Evolutionary conservation across 75 land plant species (phyloP).

Genomic region (Chamaecyparis obtusa): DNA sequence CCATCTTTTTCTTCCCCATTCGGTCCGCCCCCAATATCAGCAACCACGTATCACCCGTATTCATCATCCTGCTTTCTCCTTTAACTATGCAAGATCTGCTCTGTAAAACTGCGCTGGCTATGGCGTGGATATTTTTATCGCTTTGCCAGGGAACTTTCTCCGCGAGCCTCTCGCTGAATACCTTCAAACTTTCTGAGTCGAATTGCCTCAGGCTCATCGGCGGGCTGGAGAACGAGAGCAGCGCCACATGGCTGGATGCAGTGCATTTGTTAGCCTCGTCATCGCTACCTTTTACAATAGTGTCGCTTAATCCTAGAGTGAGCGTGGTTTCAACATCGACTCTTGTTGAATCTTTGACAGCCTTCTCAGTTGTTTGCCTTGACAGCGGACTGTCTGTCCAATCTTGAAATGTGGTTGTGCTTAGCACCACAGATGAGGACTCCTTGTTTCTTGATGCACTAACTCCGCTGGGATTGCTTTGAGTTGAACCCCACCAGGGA

Average conservation of each 20-base stretch:
- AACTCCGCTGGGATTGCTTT: not conserved
- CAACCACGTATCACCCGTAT: slow-evolving; percentile 65
- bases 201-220: not conserved
- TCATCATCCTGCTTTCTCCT: slow-evolving; percentile 21
- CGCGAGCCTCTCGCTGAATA: slow-evolving; percentile 26
- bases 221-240: not conserved
- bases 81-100: slow-evolving; percentile 55
- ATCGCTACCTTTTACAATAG: not conserved
- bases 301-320: slow-evolving; percentile 19
- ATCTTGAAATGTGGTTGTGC: not conserved
- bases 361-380: not conserved
- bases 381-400: not conserved
- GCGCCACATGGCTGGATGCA: not conserved
- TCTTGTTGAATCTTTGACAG: not conserved
- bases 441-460: not conserved
- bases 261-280: not conserved
- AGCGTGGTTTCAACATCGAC: slow-evolving; percentile 39
- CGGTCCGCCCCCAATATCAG: slow-evolving; percentile 78
- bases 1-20: slow-evolving; percentile 74
- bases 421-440: not conserved
- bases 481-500: not conserved
- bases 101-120: slow-evolving; percentile 51
- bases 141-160: slow-evolving; percentile 59
- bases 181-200: slow-evolving; percentile 11
- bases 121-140: slow-evolving; percentile 19